Conservation (phyloP, 2,329 filamentous ascomycete species). For the Bertia moriformis region DNA sequence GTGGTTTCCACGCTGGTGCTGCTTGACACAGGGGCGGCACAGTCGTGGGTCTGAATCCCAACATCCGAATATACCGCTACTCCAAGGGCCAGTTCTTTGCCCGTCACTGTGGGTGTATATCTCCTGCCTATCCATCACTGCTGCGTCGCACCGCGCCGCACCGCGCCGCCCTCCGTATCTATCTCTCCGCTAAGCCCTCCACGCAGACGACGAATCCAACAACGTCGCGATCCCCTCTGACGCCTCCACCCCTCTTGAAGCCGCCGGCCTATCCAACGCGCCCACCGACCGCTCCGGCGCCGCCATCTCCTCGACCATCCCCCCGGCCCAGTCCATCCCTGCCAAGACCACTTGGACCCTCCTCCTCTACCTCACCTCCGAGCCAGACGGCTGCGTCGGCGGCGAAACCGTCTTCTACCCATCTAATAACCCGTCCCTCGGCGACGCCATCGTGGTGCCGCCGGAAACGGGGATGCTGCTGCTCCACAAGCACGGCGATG, state of each 20-base stretch:
- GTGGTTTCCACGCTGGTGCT: too few species aligned
- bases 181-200: not conserved
- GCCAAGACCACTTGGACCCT: constrained; percentile 81
- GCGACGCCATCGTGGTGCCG: constrained; percentile 55
- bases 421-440: constrained; percentile 37
- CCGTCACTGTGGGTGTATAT: constrained; percentile 72
- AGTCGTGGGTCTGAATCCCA: constrained; percentile 71
- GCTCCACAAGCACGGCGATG: constrained; percentile 75
- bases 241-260: constrained; percentile 12
- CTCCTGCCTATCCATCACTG: constrained; percentile 2
- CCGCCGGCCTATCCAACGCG: too few species aligned
- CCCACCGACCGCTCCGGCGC: too few species aligned
- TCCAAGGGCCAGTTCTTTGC: constrained; percentile 78
- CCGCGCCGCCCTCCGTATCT: not conserved
- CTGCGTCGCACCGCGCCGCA: too few species aligned
- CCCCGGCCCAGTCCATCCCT: too few species aligned
- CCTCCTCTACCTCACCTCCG: constrained; percentile 70
- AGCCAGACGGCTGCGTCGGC: constrained; percentile 60
- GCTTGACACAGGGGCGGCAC: constrained; percentile 80
- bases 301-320: too few species aligned
- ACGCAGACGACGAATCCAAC: constrained; percentile 74
- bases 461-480: constrained; percentile 72
- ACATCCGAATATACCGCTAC: constrained; percentile 83
- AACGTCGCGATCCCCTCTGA: constrained; percentile 40
- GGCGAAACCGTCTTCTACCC: constrained; percentile 90